These are phyloP conservation scores for Blastobotrys americana DNA, from an alignment of 805 yeast species.

Conservation along the genomic window DNA sequence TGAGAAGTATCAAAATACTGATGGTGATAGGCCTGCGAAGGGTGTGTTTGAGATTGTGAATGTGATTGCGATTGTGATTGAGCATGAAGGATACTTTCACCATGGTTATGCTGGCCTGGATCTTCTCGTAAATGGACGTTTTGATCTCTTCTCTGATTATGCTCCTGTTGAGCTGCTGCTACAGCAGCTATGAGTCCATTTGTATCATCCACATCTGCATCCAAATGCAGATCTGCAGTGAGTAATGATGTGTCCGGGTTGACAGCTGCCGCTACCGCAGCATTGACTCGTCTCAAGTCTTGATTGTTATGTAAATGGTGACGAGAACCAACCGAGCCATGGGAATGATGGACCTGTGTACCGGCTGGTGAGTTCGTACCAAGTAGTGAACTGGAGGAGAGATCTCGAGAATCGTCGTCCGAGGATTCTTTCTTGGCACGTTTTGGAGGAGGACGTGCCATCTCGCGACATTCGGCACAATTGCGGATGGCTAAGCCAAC, in stretches of 20 bases:
- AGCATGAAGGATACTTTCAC: constrained; percentile 3
- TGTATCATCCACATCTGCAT: constrained; percentile 38
- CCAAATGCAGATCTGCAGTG: constrained; percentile 21
- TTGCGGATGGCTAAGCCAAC: constrained; percentile 70
- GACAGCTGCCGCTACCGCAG: constrained; percentile 4
- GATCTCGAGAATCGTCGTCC: constrained; percentile 19
- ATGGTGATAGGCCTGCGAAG: constrained; percentile 5
- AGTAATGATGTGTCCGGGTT: neutral
- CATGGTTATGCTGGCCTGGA: constrained; percentile 18
- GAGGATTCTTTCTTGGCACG: constrained; percentile 20
- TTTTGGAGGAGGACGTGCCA: constrained; percentile 26
- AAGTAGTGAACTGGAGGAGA: constrained; percentile 16
- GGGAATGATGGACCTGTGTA: neutral
- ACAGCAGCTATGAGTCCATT: constrained; percentile 53
- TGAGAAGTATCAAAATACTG: constrained; percentile 2
- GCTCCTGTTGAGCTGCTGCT: constrained; percentile 39
- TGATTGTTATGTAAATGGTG: neutral
- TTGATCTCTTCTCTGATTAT: constrained; percentile 9
- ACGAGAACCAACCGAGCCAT: neutral
- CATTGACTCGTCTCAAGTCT: neutral
- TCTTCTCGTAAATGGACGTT: constrained; percentile 6
- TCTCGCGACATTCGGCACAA: constrained; percentile 67
- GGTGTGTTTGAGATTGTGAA: constrained; percentile 5
- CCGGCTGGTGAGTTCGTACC: constrained; percentile 14
- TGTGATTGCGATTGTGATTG: constrained; percentile 1